phyloP scores from a whole-genome alignment of 164 flowering plant species.

The Houttuynia cordata region DNA sequence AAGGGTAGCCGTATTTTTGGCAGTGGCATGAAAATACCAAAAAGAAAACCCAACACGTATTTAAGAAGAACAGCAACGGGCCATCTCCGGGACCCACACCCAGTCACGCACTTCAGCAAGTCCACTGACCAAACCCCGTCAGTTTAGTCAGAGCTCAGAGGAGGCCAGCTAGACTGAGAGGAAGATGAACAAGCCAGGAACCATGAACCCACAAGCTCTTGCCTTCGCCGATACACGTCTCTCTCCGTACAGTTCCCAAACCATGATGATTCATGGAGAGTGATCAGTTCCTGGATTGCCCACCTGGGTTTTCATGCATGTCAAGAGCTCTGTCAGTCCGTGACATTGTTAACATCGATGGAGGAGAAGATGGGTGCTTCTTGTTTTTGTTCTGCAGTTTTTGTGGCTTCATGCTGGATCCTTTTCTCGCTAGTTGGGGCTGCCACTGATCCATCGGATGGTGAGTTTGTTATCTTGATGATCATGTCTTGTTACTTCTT shows the following conservation, averaged over 20 bases:
- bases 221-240: neutral
- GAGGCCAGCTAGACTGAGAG: neutral
- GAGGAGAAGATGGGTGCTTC: neutral
- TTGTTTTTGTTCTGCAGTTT: neutral
- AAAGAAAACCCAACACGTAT: too few relatives aligned
- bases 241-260: neutral
- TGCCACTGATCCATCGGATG: slow-evolving; percentile 8
- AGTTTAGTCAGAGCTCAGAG: too few relatives aligned
- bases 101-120: too few relatives aligned
- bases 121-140: too few relatives aligned
- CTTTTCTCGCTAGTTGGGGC: neutral
- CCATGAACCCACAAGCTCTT: too few relatives aligned
- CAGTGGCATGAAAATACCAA: too few relatives aligned
- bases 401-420: neutral
- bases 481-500: neutral
- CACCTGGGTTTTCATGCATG: neutral
- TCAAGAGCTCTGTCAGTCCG: too few relatives aligned
- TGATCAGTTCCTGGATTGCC: neutral
- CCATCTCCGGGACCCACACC: too few relatives aligned
- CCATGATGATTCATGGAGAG: neutral
- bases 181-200: neutral
- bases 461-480: neutral
- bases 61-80: too few relatives aligned
- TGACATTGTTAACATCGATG: too few relatives aligned
- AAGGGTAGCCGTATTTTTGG: too few relatives aligned